phyloP scores from a whole-genome alignment of 2,329 filamentous ascomycete genomes.

The Colletotrichum spinosum region DNA sequence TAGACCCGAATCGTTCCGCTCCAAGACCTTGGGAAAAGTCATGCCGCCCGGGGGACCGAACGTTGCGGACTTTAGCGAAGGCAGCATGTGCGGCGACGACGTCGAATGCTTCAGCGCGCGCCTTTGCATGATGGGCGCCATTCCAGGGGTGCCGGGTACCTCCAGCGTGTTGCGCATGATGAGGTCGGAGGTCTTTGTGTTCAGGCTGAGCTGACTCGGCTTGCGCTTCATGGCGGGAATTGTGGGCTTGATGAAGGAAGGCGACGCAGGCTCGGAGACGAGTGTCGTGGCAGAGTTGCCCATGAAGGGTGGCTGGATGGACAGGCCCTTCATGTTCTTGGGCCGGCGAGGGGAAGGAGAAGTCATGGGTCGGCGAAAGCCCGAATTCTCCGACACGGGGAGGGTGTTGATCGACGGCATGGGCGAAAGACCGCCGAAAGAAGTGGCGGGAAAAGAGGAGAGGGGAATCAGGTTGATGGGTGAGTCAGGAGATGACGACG shows the following conservation, averaged over 20 bases:
- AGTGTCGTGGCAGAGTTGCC: constrained; percentile 57
- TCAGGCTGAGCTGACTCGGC: constrained; percentile 82
- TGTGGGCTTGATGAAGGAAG: constrained; percentile 83
- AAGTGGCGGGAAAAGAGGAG: constrained; percentile 73
- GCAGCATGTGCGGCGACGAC: constrained; percentile 75
- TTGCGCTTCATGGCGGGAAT: constrained; percentile 79
- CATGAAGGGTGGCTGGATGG: constrained; percentile 74
- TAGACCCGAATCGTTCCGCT: constrained; percentile 70
- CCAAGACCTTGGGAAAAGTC: constrained; percentile 70
- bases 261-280: constrained; percentile 76
- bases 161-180: constrained; percentile 62
- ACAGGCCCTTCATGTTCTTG: constrained; percentile 88
- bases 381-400: constrained; percentile 53
- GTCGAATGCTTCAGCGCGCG: constrained; percentile 75
- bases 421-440: constrained; percentile 59
- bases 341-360: constrained; percentile 77
- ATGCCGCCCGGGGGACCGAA: constrained; percentile 73
- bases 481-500: constrained; percentile 92
- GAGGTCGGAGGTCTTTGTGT: constrained; percentile 73
- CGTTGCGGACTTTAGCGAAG: constrained; percentile 67
- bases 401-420: constrained; percentile 58
- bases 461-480: constrained; percentile 80
- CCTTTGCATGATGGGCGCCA: constrained; percentile 70
- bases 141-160: constrained; percentile 65
- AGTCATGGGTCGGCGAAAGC: constrained; percentile 70